Percentiles rank a stretch among this genome's conserved stretches.
These are phyloP conservation scores for Magnusiomyces tetraspermus DNA, from an alignment of 1,139 yeast genomes.

Conservation along the genomic window DNA sequence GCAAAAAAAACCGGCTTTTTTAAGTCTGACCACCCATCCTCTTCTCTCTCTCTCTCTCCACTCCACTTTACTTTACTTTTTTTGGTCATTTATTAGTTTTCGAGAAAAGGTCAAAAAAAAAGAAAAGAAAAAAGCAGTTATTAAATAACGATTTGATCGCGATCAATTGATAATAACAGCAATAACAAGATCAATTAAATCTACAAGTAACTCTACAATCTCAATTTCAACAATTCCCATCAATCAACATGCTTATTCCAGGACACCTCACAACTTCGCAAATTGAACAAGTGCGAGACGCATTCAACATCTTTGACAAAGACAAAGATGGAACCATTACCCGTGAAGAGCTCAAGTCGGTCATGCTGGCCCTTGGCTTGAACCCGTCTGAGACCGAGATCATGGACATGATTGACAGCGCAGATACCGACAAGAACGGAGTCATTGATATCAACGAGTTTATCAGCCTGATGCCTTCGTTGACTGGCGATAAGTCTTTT, in stretches of 20 bases:
- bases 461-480: conserved; percentile 40
- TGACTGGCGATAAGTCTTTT: background rate
- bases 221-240: too few species aligned
- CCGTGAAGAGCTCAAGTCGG: conserved; percentile 91
- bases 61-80: too few species aligned
- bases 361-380: conserved; percentile 95
- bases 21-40: too few species aligned
- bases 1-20: too few species aligned
- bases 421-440: conserved; percentile 44
- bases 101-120: too few species aligned
- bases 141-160: too few species aligned
- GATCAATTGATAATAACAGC: too few species aligned
- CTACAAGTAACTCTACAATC: too few species aligned
- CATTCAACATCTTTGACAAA: conserved; percentile 90
- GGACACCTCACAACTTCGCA: background rate
- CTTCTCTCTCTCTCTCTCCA: too few species aligned
- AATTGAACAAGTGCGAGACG: conserved; percentile 42
- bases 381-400: conserved; percentile 94
- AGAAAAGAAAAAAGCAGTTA: too few species aligned
- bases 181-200: too few species aligned
- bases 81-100: too few species aligned
- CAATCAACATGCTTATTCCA: background rate
- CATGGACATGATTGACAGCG: conserved; percentile 93
- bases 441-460: conserved; percentile 63
- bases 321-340: conserved; percentile 96